Evolutionary conservation across 1,139 yeast genomes (phyloP).

Genomic region (Hansenula sp.): DNA sequence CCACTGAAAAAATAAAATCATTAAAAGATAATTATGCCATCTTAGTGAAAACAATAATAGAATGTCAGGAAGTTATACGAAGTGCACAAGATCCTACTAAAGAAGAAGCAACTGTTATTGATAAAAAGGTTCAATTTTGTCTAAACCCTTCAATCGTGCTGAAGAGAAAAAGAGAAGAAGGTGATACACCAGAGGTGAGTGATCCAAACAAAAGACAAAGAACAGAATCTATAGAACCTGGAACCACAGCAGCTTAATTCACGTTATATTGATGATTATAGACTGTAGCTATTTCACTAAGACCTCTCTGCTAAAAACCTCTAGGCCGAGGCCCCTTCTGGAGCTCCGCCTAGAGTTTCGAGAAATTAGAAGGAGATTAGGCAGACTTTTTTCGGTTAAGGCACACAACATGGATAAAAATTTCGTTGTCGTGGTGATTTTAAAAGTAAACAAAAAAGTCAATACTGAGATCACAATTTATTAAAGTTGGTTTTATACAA

Average conservation of each 20-base stretch:
- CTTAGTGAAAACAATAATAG: slow-evolving; percentile 39
- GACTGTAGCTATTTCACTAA: too few species aligned
- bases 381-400: too few species aligned
- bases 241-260: neutral
- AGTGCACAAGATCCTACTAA: slow-evolving; percentile 41
- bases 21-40: slow-evolving; percentile 34
- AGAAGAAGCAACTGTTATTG: slow-evolving; percentile 60
- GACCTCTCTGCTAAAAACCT: too few species aligned
- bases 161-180: slow-evolving; percentile 35
- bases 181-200: slow-evolving; percentile 7
- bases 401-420: too few species aligned
- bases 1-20: neutral
- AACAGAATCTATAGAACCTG: slow-evolving; percentile 1
- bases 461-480: neutral
- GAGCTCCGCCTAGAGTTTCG: too few species aligned
- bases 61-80: slow-evolving; percentile 46
- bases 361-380: too few species aligned
- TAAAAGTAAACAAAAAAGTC: slow-evolving; percentile 1
- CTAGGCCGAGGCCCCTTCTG: too few species aligned
- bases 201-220: slow-evolving; percentile 9
- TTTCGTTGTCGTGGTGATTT: neutral
- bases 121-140: slow-evolving; percentile 58
- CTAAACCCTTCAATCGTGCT: slow-evolving; percentile 52
- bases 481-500: neutral
- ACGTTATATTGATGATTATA: too few species aligned